Conservation (phyloP, 371 early-diverging fungal genomes). For the Mucor circinelloides region DNA sequence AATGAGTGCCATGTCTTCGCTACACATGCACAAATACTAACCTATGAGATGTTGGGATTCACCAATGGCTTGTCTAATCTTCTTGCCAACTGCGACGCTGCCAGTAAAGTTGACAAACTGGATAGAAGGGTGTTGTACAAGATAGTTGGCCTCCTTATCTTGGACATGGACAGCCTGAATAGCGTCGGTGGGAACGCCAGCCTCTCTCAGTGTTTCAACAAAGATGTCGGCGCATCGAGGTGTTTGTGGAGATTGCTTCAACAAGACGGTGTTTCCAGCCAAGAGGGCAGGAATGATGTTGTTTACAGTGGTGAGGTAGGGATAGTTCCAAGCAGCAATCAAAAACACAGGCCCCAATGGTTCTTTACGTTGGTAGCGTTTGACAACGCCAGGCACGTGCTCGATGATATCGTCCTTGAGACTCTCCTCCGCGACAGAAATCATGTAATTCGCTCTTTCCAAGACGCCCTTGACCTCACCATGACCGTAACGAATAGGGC, state of each 20-base stretch:
- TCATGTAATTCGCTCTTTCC: constrained; percentile 73
- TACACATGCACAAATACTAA: constrained; percentile 22
- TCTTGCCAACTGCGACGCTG: constrained; percentile 75
- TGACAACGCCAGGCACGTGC: constrained; percentile 46
- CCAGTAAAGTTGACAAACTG: constrained; percentile 85
- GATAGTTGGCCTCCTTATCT: constrained; percentile 52
- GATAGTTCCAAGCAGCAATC: constrained; percentile 79
- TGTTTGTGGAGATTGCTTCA: constrained; percentile 87
- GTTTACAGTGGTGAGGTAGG: constrained; percentile 66
- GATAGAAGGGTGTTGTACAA: constrained; percentile 63
- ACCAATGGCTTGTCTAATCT: constrained; percentile 62
- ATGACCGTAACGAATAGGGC: constrained; percentile 72
- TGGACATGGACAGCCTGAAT: constrained; percentile 69
- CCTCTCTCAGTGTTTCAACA: constrained; percentile 62
- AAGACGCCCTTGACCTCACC: constrained; percentile 78
- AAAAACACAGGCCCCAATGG: constrained; percentile 64
- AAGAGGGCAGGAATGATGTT: constrained; percentile 79
- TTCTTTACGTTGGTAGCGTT: constrained; percentile 71
- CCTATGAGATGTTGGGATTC: constrained; percentile 68
- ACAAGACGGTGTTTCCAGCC: constrained; percentile 78
- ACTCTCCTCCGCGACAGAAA: constrained; percentile 68
- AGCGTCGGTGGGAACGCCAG: constrained; percentile 73
- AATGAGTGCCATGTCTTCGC: not conserved
- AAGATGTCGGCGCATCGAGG: constrained; percentile 78
- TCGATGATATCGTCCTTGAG: constrained; percentile 61